phyloP scores from a whole-genome alignment of 164 flowering plant species.

The Stephania japonica region DNA sequence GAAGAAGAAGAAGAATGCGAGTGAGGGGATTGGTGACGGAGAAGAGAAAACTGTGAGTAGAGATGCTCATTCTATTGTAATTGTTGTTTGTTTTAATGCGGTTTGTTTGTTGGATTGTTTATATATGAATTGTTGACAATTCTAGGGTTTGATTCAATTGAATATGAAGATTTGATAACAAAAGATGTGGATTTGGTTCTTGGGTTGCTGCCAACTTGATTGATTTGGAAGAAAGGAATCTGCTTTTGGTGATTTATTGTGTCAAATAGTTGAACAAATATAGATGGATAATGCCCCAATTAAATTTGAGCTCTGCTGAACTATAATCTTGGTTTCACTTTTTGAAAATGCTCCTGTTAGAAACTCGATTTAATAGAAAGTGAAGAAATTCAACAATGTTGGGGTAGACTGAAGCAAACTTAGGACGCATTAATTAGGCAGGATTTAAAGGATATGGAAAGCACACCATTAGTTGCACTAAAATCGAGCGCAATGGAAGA shows the following conservation, averaged over 20 bases:
- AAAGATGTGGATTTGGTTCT: neutral
- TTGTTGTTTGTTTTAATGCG: too few relatives aligned
- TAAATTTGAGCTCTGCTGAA: too few relatives aligned
- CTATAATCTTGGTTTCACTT: too few relatives aligned
- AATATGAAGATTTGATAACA: neutral
- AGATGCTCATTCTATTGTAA: too few relatives aligned
- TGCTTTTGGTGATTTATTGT: neutral
- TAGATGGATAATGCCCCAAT: too few relatives aligned
- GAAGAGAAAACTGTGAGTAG: conserved; percentile 17
- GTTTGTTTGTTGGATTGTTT: neutral
- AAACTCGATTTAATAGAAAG: too few relatives aligned
- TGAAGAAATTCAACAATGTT: too few relatives aligned
- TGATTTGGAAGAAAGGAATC: neutral
- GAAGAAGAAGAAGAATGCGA: conserved; percentile 14
- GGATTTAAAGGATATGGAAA: too few relatives aligned
- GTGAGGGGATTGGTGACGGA: conserved; percentile 1
- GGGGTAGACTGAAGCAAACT: too few relatives aligned
- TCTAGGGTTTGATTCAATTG: neutral
- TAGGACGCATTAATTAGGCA: too few relatives aligned
- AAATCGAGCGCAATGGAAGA: neutral
- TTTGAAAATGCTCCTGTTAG: too few relatives aligned
- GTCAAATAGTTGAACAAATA: neutral
- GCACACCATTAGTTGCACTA: too few relatives aligned
- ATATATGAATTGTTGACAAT: neutral
- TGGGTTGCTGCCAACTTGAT: neutral